phyloP scores from a whole-genome alignment of 2,329 filamentous ascomycete species.

The Neopestalotiopsis sp. region DNA sequence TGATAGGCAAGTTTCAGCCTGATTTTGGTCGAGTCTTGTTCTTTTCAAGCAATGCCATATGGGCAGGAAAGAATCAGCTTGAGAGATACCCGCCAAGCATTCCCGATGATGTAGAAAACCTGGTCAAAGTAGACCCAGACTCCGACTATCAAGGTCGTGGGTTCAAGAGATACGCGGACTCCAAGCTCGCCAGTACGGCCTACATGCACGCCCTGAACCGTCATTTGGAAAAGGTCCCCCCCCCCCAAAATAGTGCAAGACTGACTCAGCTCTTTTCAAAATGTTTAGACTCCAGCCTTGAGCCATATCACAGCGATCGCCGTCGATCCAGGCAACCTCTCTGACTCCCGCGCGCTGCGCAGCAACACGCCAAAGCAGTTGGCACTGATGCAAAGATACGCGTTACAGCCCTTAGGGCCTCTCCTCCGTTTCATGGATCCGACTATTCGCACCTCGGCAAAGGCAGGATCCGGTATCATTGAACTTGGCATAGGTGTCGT shows the following conservation, averaged over 20 bases:
- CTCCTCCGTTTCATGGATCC: conserved; percentile 5
- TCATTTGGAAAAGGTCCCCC: conserved; percentile 14
- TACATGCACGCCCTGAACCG: conserved; percentile 18
- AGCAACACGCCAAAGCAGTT: conserved; percentile 37
- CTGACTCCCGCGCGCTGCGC: conserved; percentile 41
- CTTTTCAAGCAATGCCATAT: not conserved
- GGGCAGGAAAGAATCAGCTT: conserved; percentile 6
- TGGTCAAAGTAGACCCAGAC: not conserved
- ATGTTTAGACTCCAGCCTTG: conserved; percentile 26
- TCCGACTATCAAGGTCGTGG: conserved; percentile 8
- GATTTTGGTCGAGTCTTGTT: not conserved
- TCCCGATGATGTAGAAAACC: not conserved
- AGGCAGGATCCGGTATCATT: not conserved
- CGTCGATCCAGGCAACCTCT: conserved; percentile 36
- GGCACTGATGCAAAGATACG: conserved; percentile 30
- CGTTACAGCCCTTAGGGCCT: conserved; percentile 23
- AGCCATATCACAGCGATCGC: conserved; percentile 33
- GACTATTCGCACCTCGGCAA: not conserved
- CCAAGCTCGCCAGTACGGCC: conserved; percentile 14
- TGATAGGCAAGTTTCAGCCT: not conserved
- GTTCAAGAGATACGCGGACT: not conserved
- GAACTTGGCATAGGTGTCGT: not conserved
- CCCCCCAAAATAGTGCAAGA: too few relatives aligned
- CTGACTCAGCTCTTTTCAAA: too few relatives aligned
- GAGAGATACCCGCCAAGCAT: conserved; percentile 9